These are phyloP conservation scores for Xylaria curta DNA, from an alignment of 495 filamentous ascomycete species.

Conservation along the genomic window DNA sequence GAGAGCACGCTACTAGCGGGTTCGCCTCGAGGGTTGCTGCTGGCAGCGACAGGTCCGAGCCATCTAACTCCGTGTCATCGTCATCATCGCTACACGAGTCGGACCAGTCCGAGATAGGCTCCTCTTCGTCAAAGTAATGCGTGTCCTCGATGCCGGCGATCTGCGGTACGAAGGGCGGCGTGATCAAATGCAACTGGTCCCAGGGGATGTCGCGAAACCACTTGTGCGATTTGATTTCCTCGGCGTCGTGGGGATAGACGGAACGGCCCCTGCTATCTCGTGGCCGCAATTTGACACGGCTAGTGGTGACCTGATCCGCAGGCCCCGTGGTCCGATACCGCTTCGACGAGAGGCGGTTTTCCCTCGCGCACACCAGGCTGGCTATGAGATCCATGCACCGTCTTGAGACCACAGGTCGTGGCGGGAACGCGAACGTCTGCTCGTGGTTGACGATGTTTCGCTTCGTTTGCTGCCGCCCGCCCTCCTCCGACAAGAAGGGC, in stretches of 20 bases:
- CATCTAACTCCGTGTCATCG: conserved; percentile 29
- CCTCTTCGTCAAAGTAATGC: conserved; percentile 86
- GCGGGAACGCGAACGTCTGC: conserved; percentile 66
- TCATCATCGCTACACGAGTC: conserved; percentile 37
- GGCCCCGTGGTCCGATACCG: conserved; percentile 60
- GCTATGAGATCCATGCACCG: conserved; percentile 76
- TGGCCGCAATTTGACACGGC: conserved; percentile 29
- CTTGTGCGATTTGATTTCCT: conserved; percentile 77
- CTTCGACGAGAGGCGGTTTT: conserved; percentile 73
- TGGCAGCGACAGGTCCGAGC: not conserved
- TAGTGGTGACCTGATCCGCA: conserved; percentile 20
- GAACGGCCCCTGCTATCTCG: conserved; percentile 56
- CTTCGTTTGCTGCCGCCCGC: conserved; percentile 75
- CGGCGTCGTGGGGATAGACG: conserved; percentile 80
- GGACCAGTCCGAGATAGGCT: conserved; percentile 65
- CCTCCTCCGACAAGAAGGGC: conserved; percentile 82
- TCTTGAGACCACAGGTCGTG: conserved; percentile 62
- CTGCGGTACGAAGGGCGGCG: conserved; percentile 77
- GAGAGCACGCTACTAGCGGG: conserved; percentile 11
- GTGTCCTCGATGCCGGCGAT: conserved; percentile 79
- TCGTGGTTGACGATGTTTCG: conserved; percentile 69
- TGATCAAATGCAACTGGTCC: conserved; percentile 68
- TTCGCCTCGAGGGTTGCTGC: conserved; percentile 14
- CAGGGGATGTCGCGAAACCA: conserved; percentile 74
- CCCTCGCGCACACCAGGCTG: conserved; percentile 76